phyloP scores from a whole-genome alignment of 129 eudicot species.

The Cynara cardunculus region DNA sequence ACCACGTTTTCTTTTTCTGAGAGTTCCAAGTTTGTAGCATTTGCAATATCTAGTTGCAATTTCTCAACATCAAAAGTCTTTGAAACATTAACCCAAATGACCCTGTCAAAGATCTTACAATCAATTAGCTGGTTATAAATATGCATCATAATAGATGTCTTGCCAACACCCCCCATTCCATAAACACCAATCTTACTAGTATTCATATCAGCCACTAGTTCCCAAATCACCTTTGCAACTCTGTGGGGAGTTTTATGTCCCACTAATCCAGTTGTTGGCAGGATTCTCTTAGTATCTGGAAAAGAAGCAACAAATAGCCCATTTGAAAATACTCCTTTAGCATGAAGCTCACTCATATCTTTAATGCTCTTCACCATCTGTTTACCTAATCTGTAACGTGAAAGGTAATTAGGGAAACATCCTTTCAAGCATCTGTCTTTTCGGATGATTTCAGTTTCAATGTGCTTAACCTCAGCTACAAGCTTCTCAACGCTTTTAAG shows the following conservation, averaged over 20 bases:
- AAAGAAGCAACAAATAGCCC: constrained; percentile 27
- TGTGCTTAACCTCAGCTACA: constrained; percentile 24
- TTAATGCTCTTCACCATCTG: constrained; percentile 27
- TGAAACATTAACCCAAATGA: constrained; percentile 48
- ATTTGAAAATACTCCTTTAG: constrained; percentile 29
- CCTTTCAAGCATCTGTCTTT: constrained; percentile 19
- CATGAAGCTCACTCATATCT: constrained; percentile 25
- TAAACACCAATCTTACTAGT: constrained; percentile 32
- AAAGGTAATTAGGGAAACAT: constrained; percentile 33
- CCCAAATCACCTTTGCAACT: constrained; percentile 32
- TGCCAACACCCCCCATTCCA: constrained; percentile 56
- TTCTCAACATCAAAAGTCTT: constrained; percentile 30
- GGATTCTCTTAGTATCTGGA: constrained; percentile 25
- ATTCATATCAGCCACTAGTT: constrained; percentile 16
- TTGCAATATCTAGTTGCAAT: constrained; percentile 38
- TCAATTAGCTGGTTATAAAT: constrained; percentile 33
- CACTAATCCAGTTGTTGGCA: constrained; percentile 30
- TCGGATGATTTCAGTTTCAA: constrained; percentile 19
- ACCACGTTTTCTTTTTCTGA: constrained; percentile 23
- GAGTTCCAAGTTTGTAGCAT: constrained; percentile 30
- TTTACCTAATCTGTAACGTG: constrained; percentile 35
- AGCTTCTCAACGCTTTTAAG: constrained; percentile 34
- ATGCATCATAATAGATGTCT: constrained; percentile 39
- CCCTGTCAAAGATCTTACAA: constrained; percentile 34
- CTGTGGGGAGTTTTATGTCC: constrained; percentile 24